phyloP scores from a whole-genome alignment of 495 filamentous ascomycete genomes.

The Echria macrotheca region DNA sequence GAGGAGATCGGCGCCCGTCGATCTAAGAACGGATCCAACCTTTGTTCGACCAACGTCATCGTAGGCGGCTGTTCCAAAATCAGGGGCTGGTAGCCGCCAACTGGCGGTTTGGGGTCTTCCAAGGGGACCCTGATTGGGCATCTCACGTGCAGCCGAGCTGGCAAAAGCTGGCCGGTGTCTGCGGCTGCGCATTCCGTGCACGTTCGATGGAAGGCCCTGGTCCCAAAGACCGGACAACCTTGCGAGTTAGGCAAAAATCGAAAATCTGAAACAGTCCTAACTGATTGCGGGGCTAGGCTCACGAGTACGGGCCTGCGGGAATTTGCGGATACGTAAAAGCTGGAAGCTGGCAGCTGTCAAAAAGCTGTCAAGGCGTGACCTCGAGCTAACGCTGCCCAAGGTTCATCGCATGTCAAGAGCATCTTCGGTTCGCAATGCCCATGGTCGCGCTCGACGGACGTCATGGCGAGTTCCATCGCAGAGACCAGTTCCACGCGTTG shows the following conservation, averaged over 20 bases:
- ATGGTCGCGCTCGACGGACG: not conserved
- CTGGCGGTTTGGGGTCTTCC: not conserved
- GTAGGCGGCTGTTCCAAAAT: not conserved
- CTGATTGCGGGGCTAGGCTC: not conserved
- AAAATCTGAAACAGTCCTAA: constrained; percentile 11
- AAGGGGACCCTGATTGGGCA: not conserved
- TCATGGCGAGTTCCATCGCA: not conserved
- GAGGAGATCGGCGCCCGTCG: not conserved
- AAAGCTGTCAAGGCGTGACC: not conserved
- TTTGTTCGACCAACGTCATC: not conserved
- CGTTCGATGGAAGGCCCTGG: not conserved
- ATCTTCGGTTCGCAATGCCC: not conserved
- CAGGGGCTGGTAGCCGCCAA: not conserved
- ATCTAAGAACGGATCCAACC: not conserved
- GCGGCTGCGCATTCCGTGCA: not conserved
- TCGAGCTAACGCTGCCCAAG: not conserved
- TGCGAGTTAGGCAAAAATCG: constrained; percentile 2
- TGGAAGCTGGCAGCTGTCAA: not conserved
- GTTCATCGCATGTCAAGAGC: not conserved
- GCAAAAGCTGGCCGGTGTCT: not conserved
- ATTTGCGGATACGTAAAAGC: constrained; percentile 1
- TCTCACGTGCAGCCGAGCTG: not conserved
- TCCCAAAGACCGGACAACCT: not conserved
- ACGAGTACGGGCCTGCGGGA: not conserved
- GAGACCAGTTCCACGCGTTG: not conserved